Conservation (phyloP, 768 basidiomycete genomes). For the Mycena galericulata region DNA sequence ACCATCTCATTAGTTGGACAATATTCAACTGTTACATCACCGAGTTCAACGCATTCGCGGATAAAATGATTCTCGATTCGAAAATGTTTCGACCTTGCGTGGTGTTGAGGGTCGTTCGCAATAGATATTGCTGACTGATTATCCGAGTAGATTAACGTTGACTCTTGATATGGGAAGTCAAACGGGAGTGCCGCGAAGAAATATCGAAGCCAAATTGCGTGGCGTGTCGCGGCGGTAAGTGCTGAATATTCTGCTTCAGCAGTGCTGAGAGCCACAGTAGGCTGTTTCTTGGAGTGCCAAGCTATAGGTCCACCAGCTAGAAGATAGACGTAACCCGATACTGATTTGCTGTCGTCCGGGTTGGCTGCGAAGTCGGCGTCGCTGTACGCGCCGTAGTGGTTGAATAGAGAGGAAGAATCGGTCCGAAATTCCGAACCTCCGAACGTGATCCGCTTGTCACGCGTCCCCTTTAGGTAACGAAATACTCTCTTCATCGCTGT, state of each 20-base stretch:
- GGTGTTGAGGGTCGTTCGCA: background rate
- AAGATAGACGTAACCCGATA: too few relatives aligned
- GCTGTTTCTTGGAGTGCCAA: too few relatives aligned
- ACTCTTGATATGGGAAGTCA: background rate
- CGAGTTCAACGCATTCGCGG: background rate
- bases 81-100: too few relatives aligned
- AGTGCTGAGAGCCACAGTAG: too few relatives aligned
- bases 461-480: background rate
- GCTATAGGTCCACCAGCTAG: too few relatives aligned
- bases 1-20: background rate
- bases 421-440: too few relatives aligned
- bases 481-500: slow-evolving; percentile 11
- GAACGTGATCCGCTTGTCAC: background rate
- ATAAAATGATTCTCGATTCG: background rate
- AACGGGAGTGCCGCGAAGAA: background rate
- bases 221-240: too few relatives aligned
- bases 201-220: background rate
- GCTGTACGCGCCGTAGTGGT: too few relatives aligned
- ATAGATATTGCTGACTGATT: background rate
- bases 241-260: too few relatives aligned
- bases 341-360: too few relatives aligned
- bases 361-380: too few relatives aligned
- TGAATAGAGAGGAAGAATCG: too few relatives aligned
- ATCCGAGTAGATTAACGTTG: background rate
- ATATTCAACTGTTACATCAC: background rate